Percentiles rank a stretch among this genome's conserved stretches.
These are phyloP conservation scores for Apiospora sp. DNA, from an alignment of 2,329 filamentous ascomycete genomes.

Conservation along the genomic window DNA sequence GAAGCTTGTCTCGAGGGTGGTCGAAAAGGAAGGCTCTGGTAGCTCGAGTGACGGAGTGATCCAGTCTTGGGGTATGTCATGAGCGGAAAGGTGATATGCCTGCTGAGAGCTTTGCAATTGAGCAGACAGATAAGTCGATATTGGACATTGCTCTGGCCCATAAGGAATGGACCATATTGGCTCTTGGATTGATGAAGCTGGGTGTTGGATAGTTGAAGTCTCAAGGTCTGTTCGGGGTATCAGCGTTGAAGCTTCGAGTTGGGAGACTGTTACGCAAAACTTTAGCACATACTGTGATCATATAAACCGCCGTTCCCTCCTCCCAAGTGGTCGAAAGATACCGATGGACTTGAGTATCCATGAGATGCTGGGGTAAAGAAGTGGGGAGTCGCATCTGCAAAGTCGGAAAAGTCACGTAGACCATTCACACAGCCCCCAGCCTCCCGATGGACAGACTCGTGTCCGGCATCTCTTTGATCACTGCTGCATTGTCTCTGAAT, in stretches of 20 bases:
- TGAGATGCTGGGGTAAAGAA: background rate
- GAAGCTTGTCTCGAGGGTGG: too few species aligned
- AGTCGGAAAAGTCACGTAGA: background rate
- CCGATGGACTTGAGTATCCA: background rate
- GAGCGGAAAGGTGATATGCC: background rate
- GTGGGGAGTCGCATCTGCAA: conserved; percentile 8
- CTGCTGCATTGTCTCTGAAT: background rate
- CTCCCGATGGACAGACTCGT: background rate
- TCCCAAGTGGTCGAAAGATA: conserved; percentile 5
- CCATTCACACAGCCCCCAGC: background rate
- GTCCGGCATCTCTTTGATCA: background rate
- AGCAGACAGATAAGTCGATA: background rate
- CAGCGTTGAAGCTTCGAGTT: background rate
- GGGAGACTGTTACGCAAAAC: background rate
- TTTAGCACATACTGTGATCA: background rate
- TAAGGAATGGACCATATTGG: background rate
- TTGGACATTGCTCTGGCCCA: background rate
- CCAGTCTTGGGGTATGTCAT: background rate
- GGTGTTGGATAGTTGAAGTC: background rate
- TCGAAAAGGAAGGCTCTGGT: background rate
- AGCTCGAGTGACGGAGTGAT: background rate
- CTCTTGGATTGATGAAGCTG: background rate
- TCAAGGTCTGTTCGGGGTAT: background rate
- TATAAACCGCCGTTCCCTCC: background rate
- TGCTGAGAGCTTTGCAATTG: background rate